Percentiles rank a stretch among this genome's conserved stretches.
These are phyloP conservation scores for Schizophyllum commune DNA, from an alignment of 1,284 basidiomycete genomes.

Conservation along the genomic window DNA sequence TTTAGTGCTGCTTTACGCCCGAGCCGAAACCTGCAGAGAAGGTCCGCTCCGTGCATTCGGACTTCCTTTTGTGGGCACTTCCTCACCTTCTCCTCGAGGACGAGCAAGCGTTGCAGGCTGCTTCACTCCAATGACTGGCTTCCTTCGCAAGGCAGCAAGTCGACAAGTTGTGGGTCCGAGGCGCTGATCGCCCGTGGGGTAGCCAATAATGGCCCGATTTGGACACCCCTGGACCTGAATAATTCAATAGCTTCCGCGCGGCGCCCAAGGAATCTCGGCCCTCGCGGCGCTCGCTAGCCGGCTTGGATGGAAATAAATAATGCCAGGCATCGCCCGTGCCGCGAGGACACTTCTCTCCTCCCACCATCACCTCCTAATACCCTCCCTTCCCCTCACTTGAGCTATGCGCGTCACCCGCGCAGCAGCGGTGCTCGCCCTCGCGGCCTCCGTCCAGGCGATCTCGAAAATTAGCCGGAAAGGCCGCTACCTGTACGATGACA, in stretches of 20 bases:
- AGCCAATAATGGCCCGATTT: too few relatives aligned
- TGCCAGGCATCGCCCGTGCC: not conserved
- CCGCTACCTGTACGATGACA: constrained; percentile 71
- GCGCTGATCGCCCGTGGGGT: too few relatives aligned
- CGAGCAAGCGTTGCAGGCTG: too few relatives aligned
- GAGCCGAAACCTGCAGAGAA: not conserved
- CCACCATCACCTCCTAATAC: not conserved
- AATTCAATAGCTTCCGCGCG: not conserved
- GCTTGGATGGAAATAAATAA: not conserved
- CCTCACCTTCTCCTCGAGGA: too few relatives aligned
- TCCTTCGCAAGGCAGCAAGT: too few relatives aligned
- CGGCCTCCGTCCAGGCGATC: constrained; percentile 42
- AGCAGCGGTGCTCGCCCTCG: constrained; percentile 15
- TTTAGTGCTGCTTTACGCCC: not conserved
- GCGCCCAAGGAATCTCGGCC: not conserved
- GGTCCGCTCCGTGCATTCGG: not conserved
- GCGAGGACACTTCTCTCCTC: not conserved
- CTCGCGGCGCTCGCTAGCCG: not conserved
- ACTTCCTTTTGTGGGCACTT: too few relatives aligned
- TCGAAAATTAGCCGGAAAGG: constrained; percentile 55
- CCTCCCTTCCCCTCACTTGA: not conserved
- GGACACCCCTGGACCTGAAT: not conserved
- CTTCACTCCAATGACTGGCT: too few relatives aligned
- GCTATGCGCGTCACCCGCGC: not conserved
- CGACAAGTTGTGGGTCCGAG: too few relatives aligned